A percentile compares a stretch with the other conserved stretches of the same genome.
These are phyloP conservation scores for Fusarium sp. DNA, from an alignment of 2,329 filamentous ascomycete species.

Conservation along the genomic window DNA sequence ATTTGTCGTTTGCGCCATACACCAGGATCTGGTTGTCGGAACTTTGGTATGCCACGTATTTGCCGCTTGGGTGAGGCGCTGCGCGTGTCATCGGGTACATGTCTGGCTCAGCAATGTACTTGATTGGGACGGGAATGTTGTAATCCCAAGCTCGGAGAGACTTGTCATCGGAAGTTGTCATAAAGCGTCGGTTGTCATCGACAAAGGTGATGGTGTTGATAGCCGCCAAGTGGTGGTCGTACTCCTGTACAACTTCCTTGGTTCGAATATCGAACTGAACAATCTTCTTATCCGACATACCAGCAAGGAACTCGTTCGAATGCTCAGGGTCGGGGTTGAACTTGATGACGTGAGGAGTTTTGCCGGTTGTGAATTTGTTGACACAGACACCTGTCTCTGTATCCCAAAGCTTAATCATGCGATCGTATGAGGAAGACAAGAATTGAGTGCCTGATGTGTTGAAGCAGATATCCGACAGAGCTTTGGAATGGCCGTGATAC, in stretches of 20 bases:
- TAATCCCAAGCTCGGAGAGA: constrained; percentile 97
- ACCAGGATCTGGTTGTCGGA: constrained; percentile 97
- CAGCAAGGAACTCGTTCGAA: constrained; percentile 90
- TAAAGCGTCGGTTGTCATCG: constrained; percentile 93
- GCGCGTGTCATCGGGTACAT: constrained; percentile 97
- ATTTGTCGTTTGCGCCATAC: constrained; percentile 93
- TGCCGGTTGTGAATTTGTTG: constrained; percentile 89
- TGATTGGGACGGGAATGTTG: constrained; percentile 97
- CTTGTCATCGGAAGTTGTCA: constrained; percentile 98
- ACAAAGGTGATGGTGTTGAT: constrained; percentile 98
- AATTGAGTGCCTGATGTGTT: constrained; percentile 85
- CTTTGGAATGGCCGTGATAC: constrained; percentile 91
- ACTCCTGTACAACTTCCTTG: constrained; percentile 90
- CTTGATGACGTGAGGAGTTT: constrained; percentile 92
- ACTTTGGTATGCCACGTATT: constrained; percentile 93
- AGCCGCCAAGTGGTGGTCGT: constrained; percentile 97
- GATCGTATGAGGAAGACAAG: constrained; percentile 91
- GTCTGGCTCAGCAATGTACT: constrained; percentile 96
- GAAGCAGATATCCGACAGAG: constrained; percentile 90
- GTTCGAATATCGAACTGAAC: constrained; percentile 93
- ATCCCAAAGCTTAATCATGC: constrained; percentile 98
- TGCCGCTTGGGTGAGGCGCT: constrained; percentile 85
- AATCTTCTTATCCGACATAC: constrained; percentile 99
- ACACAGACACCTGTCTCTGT: constrained; percentile 93
- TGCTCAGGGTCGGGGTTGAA: constrained; percentile 87